Conservation (phyloP, 2,329 filamentous ascomycete genomes). For the Fusarium acutatum region DNA sequence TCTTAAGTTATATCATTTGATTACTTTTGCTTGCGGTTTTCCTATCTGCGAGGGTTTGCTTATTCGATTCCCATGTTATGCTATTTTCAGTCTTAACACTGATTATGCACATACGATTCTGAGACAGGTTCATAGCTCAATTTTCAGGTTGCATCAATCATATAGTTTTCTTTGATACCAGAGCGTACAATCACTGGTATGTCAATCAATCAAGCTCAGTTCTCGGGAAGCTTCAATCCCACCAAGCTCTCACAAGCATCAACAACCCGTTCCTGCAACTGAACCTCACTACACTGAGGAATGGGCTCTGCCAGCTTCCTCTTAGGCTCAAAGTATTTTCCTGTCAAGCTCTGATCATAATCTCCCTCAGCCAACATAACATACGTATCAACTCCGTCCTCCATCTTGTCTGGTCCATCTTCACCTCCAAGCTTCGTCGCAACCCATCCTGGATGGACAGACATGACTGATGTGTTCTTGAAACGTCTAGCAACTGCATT, state of each 20-base stretch:
- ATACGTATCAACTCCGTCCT: slow-evolving; percentile 31
- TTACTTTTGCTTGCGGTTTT: no score
- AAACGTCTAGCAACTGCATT: slow-evolving; percentile 29
- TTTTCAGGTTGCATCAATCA: rapidly evolving
- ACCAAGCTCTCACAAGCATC: slow-evolving; percentile 23
- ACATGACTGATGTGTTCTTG: slow-evolving; percentile 16
- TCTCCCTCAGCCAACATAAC: slow-evolving; percentile 31
- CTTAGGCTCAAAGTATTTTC: slow-evolving; percentile 30
- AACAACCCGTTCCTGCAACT: slow-evolving; percentile 21
- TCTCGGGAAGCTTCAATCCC: neutral
- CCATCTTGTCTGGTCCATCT: slow-evolving; percentile 18
- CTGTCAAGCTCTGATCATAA: slow-evolving; percentile 26
- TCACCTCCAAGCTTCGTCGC: slow-evolving; percentile 31
- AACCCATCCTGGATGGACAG: slow-evolving; percentile 34
- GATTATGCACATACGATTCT: rapidly evolving
- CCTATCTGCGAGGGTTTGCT: neutral
- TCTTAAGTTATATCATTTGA: rapidly evolving
- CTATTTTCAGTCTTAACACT: rapidly evolving
- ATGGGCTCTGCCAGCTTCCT: slow-evolving; percentile 9
- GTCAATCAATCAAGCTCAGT: rapidly evolving
- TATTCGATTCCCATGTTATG: no score
- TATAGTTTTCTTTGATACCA: rapidly evolving
- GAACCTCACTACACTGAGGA: neutral
- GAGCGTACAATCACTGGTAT: rapidly evolving
- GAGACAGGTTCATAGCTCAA: rapidly evolving